phyloP scores from a whole-genome alignment of 2,329 filamentous ascomycete genomes.

The Magnaporthiopsis incrustans region DNA sequence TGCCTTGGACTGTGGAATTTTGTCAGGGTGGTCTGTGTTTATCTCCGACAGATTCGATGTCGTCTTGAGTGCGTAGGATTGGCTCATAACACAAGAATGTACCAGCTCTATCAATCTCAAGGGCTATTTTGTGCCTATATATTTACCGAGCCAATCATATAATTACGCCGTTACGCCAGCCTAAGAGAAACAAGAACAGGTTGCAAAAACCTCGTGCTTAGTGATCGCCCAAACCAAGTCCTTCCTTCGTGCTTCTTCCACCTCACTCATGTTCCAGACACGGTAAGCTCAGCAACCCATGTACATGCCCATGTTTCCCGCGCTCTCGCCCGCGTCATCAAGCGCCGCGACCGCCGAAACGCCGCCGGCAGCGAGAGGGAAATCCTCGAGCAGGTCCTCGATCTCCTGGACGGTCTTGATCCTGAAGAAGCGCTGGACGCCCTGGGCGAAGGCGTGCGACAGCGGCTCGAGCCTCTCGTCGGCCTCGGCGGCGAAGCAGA shows the following conservation, averaged over 20 bases:
- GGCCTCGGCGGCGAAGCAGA: conserved; percentile 82
- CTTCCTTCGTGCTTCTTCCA: too few species aligned
- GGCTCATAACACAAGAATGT: background rate
- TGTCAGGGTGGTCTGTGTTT: too few species aligned
- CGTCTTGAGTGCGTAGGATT: too few species aligned
- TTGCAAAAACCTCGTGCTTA: background rate
- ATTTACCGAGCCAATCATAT: background rate
- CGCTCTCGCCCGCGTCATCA: conserved; percentile 12
- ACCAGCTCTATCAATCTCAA: background rate
- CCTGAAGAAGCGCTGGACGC: conserved; percentile 67
- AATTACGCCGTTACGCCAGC: background rate
- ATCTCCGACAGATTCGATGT: too few species aligned
- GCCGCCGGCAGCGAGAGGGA: conserved; percentile 11
- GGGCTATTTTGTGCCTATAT: background rate
- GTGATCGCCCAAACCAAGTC: background rate
- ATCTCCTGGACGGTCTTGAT: conserved; percentile 60
- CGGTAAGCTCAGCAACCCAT: conserved; percentile 19
- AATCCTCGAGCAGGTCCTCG: conserved; percentile 48
- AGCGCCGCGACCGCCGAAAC: conserved; percentile 8
- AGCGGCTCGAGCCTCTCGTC: conserved; percentile 58
- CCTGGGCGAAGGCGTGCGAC: conserved; percentile 57
- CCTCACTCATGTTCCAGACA: background rate
- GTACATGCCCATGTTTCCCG: conserved; percentile 23
- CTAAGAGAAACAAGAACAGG: background rate
- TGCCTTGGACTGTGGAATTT: too few species aligned